Evolutionary conservation across 257 asterid species (phyloP), one percentile per base, ranked within the genome.

Genomic region (Rhazya stricta): DNA sequence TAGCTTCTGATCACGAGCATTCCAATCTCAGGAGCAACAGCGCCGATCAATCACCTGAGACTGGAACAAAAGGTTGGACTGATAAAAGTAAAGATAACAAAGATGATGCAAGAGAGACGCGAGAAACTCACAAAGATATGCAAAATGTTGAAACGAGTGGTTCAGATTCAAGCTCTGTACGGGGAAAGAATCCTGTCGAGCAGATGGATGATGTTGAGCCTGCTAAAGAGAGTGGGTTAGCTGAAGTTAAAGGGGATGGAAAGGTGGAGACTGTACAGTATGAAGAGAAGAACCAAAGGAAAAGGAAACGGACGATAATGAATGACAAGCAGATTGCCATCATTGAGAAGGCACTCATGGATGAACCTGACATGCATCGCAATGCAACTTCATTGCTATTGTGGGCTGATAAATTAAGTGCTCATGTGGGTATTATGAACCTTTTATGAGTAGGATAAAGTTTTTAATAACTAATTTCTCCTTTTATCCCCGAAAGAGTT

Each of bases 361-460:
- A 83, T 21, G 97, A 95, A 85, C 98, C 98, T 72, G 96, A 90
- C 76, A 86, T 95, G 97, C 98, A 95, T 79, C 93, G 98, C 51
- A 92, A 92, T 82, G 83, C 89, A 70, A 27, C 81, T 67, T 63
- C 87, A 7, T 82, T 95, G 73, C 85, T 83, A 50, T 56, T 23
- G 11, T 95, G 98, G 98, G 91, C 98, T 57, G 96, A 88, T 53
- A 87, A 83, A 82, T 79, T 95, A 84, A 92, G 97, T 83, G 87
- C 65, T 76, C 88, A 84, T 75, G 99, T 91, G 80, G 88, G 93
- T 82, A 72, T 60, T 70, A 50, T 80, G 36, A 37, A 63, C 23
- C 39, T 66, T 74, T 48, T 51, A 36, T 42, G n/a, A n/a, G 9
- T 34, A 61, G 25, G 62, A 19, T 41, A 48, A 56, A 12, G 65